Evolutionary conservation across 139 green algal species (phyloP), one percentile per base, ranked within the genome.

Genomic region (Chloropicon primus): DNA sequence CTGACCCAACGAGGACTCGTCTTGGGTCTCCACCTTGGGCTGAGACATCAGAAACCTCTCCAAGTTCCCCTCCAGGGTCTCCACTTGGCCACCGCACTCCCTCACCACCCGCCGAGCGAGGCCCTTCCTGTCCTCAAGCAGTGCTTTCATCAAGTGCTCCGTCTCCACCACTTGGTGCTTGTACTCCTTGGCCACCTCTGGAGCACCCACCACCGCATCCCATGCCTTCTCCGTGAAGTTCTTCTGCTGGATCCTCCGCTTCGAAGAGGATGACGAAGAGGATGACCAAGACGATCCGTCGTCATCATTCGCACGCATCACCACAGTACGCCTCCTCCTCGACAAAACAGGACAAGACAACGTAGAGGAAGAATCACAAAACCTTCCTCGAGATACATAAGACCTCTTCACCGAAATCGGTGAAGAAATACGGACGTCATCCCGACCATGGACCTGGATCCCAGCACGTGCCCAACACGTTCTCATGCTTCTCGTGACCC

Each of bases 181-280:
- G 77, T 84, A 88, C 26, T 87, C 81, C 71, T 92, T 91, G 24
- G 91, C 91, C 0, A 94, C 77, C 78, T 98, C 92, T 0, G 94
- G 94, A 2, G 92, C 91, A 2, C 83, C 85, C 0, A 96, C 85
- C 24, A 98, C 87, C 2, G 94, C 94, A 80, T 93, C 86, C 92
- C 93, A 96, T 0, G 89, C 91, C 76, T 93, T 95, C 28, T 97
- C 94, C 1, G 95, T 99, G 83, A 98, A 99, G 84, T 98, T 92
- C 17, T 87, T 86, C 79, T 97, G 94, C 71, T 92, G 85, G 73
- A 91, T 84, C 0, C 22, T 81, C 72, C 17, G 5, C 72, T 28
- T 75, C 5, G 5, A 5, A 5, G 25, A 28, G 5, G 10, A 17
- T 17, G 25, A 27, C 72, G 25, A 27, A 5, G 72, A 28, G 5